A percentile compares a stretch with the other conserved stretches of the same genome.
These are phyloP conservation scores for Serendipita sp. DNA, from an alignment of 768 basidiomycete genomes.

Conservation along the genomic window DNA sequence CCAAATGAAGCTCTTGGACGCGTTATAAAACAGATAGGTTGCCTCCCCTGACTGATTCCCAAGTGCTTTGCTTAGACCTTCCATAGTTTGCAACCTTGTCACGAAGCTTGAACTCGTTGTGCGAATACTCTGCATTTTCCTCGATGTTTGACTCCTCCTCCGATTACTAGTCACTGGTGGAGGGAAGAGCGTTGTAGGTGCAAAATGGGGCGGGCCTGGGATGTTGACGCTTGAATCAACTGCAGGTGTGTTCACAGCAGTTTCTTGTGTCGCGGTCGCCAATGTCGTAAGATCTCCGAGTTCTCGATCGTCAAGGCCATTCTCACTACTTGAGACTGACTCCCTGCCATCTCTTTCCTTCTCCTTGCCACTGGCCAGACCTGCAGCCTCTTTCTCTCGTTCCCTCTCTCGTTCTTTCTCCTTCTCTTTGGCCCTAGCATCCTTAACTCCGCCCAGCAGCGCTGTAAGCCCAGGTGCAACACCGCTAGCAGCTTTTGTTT, in stretches of 20 bases:
- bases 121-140: slow-evolving; percentile 83
- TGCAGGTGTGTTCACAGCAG: slow-evolving; percentile 15
- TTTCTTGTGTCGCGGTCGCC: not conserved
- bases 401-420: slow-evolving; percentile 2
- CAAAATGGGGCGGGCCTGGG: slow-evolving; percentile 22
- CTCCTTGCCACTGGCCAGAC: slow-evolving; percentile 24
- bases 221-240: slow-evolving; percentile 18
- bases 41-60: slow-evolving; percentile 68
- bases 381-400: slow-evolving; percentile 21
- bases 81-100: slow-evolving; percentile 65
- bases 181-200: slow-evolving; percentile 46
- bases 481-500: slow-evolving; percentile 27
- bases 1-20: slow-evolving; percentile 74
- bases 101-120: slow-evolving; percentile 90
- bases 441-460: slow-evolving; percentile 42
- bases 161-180: slow-evolving; percentile 32
- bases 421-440: slow-evolving; percentile 14
- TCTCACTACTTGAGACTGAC: slow-evolving; percentile 73
- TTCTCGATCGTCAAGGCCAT: slow-evolving; percentile 39
- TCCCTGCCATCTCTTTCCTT: slow-evolving; percentile 36
- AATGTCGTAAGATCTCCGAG: slow-evolving; percentile 6
- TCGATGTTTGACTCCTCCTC: slow-evolving; percentile 42
- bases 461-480: slow-evolving; percentile 48
- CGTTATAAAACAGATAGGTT: slow-evolving; percentile 77
- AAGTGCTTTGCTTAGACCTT: slow-evolving; percentile 56